Conservation (phyloP, 164 flowering plant species). For the Aristolochia californica region DNA sequence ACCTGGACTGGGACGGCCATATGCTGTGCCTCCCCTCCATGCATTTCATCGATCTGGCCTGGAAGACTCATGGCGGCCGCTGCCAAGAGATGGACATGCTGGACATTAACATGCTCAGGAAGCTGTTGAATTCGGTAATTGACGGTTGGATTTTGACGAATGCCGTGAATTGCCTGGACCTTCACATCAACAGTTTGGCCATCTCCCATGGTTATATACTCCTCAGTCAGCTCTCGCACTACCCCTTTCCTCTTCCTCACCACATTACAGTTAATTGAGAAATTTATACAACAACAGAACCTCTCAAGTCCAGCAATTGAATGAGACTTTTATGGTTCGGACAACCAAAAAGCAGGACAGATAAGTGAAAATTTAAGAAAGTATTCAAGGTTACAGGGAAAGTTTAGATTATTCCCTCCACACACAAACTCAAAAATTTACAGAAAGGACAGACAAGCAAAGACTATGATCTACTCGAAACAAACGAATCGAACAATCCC, state of each 20-base stretch:
- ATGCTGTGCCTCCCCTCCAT: neutral
- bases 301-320: neutral
- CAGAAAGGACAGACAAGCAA: too few species aligned
- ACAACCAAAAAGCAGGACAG: neutral
- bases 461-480: too few species aligned
- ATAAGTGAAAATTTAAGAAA: too few species aligned
- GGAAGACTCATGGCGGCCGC: constrained; percentile 14
- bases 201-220: constrained; percentile 5
- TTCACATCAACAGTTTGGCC: constrained; percentile 7
- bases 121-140: constrained; percentile 3
- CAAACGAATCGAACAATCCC: neutral
- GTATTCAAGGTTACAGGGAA: too few species aligned
- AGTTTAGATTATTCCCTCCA: too few species aligned
- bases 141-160: neutral
- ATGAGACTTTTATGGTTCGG: neutral
- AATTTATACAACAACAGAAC: too few species aligned
- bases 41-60: constrained; percentile 10
- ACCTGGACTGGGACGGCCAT: neutral
- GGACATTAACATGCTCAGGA: constrained; percentile 5
- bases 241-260: neutral
- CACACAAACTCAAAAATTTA: too few species aligned
- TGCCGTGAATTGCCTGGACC: constrained; percentile 7
- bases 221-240: neutral
- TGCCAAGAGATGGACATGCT: constrained; percentile 9
- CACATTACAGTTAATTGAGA: neutral